Evolutionary conservation across 2,329 filamentous ascomycete genomes (phyloP).

Genomic region (Exserohilum rostratum): DNA sequence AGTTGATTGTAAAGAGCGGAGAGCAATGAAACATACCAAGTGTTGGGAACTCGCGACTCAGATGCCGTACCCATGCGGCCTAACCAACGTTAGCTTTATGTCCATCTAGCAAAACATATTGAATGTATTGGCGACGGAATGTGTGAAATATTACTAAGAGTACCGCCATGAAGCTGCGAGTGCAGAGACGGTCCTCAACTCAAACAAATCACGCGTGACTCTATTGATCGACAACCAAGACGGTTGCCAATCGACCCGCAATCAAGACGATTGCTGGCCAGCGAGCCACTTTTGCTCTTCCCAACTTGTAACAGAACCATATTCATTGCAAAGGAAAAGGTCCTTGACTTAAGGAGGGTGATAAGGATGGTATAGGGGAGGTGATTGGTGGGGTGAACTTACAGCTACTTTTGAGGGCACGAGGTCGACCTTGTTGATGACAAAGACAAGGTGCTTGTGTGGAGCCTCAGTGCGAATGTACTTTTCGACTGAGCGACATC

Average conservation of each 20-base stretch:
- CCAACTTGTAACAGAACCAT: conserved; percentile 97
- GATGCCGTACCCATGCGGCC: conserved; percentile 88
- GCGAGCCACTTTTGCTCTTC: conserved; percentile 85
- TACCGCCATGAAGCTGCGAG: conserved; percentile 69
- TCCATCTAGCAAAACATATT: conserved; percentile 23
- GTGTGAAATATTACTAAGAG: conserved; percentile 99
- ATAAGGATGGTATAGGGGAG: conserved; percentile 24
- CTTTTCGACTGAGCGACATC: conserved; percentile 89
- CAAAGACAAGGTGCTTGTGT: conserved; percentile 92
- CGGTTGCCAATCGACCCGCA: conserved; percentile 75
- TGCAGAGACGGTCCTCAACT: conserved; percentile 89
- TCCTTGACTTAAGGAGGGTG: conserved; percentile 89
- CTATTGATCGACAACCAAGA: conserved; percentile 85
- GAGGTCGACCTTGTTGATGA: conserved; percentile 90
- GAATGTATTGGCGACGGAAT: conserved; percentile 51
- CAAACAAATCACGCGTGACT: conserved; percentile 84
- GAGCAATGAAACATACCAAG: conserved; percentile 57
- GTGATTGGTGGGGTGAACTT: conserved; percentile 62
- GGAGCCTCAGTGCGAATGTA: conserved; percentile 92
- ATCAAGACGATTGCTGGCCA: conserved; percentile 66
- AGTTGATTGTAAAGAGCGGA: background rate
- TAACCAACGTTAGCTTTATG: conserved; percentile 53
- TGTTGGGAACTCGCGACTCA: conserved; percentile 92
- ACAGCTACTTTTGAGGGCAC: conserved; percentile 92
- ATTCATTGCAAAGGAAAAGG: conserved; percentile 74